Evolutionary conservation across 257 asterid species (phyloP).

Genomic region (Nicotiana noctiflora): DNA sequence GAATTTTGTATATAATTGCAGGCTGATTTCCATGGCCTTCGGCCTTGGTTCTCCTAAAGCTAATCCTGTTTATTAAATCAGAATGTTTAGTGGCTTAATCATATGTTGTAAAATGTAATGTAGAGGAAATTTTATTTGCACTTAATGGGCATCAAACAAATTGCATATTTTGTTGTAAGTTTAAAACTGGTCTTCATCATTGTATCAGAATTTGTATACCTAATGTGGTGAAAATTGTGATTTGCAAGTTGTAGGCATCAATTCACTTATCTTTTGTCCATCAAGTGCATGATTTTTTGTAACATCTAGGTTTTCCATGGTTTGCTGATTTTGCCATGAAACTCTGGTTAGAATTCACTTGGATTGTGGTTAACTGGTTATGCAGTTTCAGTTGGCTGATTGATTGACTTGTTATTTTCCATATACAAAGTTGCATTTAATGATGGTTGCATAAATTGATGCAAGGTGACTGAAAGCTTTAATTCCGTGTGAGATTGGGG

Average conservation of each 20-base stretch:
- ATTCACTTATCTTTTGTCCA: not conserved
- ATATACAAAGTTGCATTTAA: too few species aligned
- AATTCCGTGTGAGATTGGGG: too few species aligned
- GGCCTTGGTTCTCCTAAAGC: not conserved
- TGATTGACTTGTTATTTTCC: too few species aligned
- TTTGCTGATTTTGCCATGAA: not conserved
- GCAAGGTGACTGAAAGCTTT: too few species aligned
- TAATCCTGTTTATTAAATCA: not conserved
- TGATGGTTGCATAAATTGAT: too few species aligned
- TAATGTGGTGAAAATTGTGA: not conserved
- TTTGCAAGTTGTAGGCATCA: not conserved
- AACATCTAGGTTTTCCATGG: not conserved
- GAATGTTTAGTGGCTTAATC: not conserved
- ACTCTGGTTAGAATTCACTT: not conserved
- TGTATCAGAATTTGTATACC: not conserved
- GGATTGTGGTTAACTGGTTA: not conserved
- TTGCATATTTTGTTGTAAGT: not conserved
- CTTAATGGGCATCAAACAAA: not conserved
- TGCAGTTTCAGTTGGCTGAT: not conserved
- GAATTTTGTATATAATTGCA: constrained; percentile 6
- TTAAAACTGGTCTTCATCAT: not conserved
- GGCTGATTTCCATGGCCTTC: not conserved
- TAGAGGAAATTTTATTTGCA: not conserved
- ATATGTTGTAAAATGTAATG: constrained; percentile 4
- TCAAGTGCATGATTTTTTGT: not conserved